Evolutionary conservation across 2,329 filamentous ascomycete genomes (phyloP).

Genomic region (Triangularia setosa): DNA sequence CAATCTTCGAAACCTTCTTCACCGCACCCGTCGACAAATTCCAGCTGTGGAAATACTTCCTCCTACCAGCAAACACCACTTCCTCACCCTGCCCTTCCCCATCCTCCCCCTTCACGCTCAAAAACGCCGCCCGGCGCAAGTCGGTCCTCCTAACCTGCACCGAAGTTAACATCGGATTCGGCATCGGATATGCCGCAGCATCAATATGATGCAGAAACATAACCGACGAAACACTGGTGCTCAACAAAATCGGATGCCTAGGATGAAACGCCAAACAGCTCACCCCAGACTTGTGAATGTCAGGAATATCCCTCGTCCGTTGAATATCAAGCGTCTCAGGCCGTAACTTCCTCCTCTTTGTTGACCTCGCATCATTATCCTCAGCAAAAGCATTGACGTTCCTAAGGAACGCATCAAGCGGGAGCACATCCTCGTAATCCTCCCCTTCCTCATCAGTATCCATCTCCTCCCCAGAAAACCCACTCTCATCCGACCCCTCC

Average conservation of each 20-base stretch:
- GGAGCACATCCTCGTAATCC: slow-evolving; percentile 62
- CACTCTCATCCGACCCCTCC: slow-evolving; percentile 27
- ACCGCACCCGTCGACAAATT: slow-evolving; percentile 76
- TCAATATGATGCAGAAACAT: slow-evolving; percentile 87
- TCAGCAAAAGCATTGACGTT: slow-evolving; percentile 59
- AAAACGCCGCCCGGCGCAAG: slow-evolving; percentile 79
- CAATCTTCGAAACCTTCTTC: slow-evolving; percentile 74
- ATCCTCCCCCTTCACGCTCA: slow-evolving; percentile 66
- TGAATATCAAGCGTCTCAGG: slow-evolving; percentile 90
- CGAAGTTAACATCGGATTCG: slow-evolving; percentile 86
- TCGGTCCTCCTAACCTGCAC: slow-evolving; percentile 81
- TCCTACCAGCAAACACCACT: slow-evolving; percentile 83
- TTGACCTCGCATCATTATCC: slow-evolving; percentile 42
- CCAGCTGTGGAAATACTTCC: slow-evolving; percentile 93
- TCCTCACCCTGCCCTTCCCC: slow-evolving; percentile 75
- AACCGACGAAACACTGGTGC: slow-evolving; percentile 79
- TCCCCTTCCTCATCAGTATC: slow-evolving; percentile 48
- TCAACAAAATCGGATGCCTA: slow-evolving; percentile 79
- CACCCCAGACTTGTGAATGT: slow-evolving; percentile 73
- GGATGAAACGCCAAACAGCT: slow-evolving; percentile 88
- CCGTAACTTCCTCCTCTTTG: slow-evolving; percentile 67
- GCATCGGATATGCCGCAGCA: slow-evolving; percentile 67
- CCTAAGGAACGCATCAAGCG: slow-evolving; percentile 75
- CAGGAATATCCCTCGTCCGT: slow-evolving; percentile 78
- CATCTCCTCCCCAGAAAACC: slow-evolving; percentile 30